Base-by-base conservation (phyloP, 148 eudicot species). In the Oxyria digyna region DNA sequence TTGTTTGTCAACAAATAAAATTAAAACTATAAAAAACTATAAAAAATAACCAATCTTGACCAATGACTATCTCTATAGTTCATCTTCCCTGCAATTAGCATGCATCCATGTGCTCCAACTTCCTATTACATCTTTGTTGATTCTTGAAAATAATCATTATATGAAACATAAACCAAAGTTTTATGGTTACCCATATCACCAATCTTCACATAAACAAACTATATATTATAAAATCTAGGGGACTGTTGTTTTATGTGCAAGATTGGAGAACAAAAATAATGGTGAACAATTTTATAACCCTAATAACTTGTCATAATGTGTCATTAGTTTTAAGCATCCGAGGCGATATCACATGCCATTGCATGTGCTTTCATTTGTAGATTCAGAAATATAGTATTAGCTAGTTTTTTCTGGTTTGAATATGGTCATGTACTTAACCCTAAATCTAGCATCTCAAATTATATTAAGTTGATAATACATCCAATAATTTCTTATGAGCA, bases 121-220 rank as follows among this genome's bases (percentile, higher is more conserved):
- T 59, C 37, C n/a, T 27, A 59, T 13, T 59, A 7, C 65, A 59
- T 59, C 65, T 59, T 59, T 59, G 65, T 59, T 59, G 65, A 59
- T 59, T 29, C 65, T 59, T 27, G 37, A 35, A 27, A 59, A 59
- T 59, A 14, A 59, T 59, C 18, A 59, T n/a, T n/a, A n/a, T 29
- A 59, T 59, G 37, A 59, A 59, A 59, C 65, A 59, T 31, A 59
- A 59, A 59, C 29, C 65, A 27, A 59, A 59, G 37, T 27, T 59
- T 29, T 29, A 29, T 59, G 29, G 1, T 14, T 31, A 27, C 65
- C 37, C 65, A 59, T 59, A 27, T 59, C 65, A 59, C 65, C 65
- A 27, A 27, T 59, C 37, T 59, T 15, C 37, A 29, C 15, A 59
- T 12, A 14, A 59, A 27, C 3, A 27, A 27, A 59, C 37, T 59